These are phyloP conservation scores for Schwanniomyces occidentalis DNA, from an alignment of 805 yeast genomes.

Conservation along the genomic window DNA sequence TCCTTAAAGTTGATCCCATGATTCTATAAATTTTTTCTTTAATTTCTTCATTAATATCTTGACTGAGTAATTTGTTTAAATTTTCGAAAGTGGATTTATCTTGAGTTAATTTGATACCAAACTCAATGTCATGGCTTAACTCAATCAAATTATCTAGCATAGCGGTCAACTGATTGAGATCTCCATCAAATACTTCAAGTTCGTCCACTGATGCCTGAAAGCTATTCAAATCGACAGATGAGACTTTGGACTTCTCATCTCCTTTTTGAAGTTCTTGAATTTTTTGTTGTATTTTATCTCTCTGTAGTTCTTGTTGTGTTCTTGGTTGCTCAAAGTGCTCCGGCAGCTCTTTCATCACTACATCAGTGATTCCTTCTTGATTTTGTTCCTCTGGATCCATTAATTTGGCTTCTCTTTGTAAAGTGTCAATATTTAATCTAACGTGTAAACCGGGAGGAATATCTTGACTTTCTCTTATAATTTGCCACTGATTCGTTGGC, in stretches of 20 bases:
- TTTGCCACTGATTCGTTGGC: constrained; percentile 70
- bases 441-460: constrained; percentile 82
- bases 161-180: constrained; percentile 17
- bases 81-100: constrained; percentile 30
- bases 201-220: constrained; percentile 21
- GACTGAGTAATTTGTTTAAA: constrained; percentile 23
- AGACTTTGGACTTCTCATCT: not conserved
- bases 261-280: constrained; percentile 8
- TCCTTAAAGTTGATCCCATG: constrained; percentile 68
- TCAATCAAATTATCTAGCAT: constrained; percentile 52
- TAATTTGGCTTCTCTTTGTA: constrained; percentile 66
- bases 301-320: constrained; percentile 3
- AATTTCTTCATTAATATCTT: constrained; percentile 12
- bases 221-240: constrained; percentile 11
- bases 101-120: constrained; percentile 51
- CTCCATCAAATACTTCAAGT: constrained; percentile 16
- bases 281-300: constrained; percentile 7
- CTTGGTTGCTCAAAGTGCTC: constrained; percentile 6
- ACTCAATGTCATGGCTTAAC: constrained; percentile 65
- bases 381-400: constrained; percentile 31
- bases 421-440: constrained; percentile 71
- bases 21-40: constrained; percentile 60
- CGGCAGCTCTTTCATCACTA: constrained; percentile 4
- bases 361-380: constrained; percentile 12
- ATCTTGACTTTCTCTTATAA: constrained; percentile 66